Conservation (phyloP, 1,139 yeast genomes). For the Kazachstania sp. region DNA sequence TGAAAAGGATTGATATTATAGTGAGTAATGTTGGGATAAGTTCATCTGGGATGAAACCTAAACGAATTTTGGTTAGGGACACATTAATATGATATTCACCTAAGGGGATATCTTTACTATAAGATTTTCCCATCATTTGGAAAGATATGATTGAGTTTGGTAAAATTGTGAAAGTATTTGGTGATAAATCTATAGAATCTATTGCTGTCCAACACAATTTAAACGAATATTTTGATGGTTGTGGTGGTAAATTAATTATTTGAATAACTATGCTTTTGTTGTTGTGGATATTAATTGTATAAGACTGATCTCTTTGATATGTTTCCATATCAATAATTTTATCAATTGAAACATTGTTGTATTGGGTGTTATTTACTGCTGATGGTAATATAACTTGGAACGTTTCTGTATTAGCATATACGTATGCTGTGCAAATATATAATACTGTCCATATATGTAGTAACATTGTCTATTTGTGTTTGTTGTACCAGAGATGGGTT, state of each 20-base stretch:
- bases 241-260: too few species aligned
- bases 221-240: not conserved
- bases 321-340: too few species aligned
- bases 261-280: too few species aligned
- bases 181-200: not conserved
- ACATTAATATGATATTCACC: not conserved
- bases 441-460: not conserved
- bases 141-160: too few species aligned
- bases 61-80: not conserved
- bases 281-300: too few species aligned
- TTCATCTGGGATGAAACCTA: not conserved
- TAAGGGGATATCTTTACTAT: not conserved
- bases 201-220: slow-evolving; percentile 5
- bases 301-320: too few species aligned
- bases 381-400: slow-evolving; percentile 3
- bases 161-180: not conserved
- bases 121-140: too few species aligned
- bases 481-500: too few species aligned
- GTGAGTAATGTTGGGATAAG: not conserved
- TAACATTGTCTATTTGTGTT: too few species aligned
- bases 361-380: too few species aligned
- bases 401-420: slow-evolving; percentile 6
- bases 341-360: too few species aligned
- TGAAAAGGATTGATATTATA: not conserved
- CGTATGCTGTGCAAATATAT: not conserved